Conservation (phyloP, 2,329 filamentous ascomycete species). For the Colletotrichum sp. region DNA sequence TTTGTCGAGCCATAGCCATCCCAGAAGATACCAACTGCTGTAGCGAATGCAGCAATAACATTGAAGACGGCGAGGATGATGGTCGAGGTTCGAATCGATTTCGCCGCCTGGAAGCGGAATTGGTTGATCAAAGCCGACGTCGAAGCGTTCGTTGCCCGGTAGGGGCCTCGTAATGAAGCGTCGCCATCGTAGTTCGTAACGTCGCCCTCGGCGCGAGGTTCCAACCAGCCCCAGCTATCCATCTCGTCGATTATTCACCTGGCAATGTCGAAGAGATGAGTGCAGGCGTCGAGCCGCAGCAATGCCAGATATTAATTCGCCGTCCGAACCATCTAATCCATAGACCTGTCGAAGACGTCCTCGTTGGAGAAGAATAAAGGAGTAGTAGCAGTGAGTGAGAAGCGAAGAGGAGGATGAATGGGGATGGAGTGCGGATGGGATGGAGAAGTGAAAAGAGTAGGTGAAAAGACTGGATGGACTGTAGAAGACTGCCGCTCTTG, state of each 20-base stretch:
- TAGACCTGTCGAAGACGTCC: slow-evolving; percentile 24
- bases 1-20: slow-evolving; percentile 56
- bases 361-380: neutral
- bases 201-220: slow-evolving; percentile 28
- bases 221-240: slow-evolving; percentile 26
- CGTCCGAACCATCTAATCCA: slow-evolving; percentile 43
- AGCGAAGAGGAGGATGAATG: slow-evolving; percentile 20
- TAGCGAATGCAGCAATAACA: slow-evolving; percentile 60
- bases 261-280: slow-evolving; percentile 23
- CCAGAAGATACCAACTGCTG: slow-evolving; percentile 61
- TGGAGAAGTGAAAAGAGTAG: slow-evolving; percentile 25
- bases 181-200: slow-evolving; percentile 21
- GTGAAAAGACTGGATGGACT: slow-evolving; percentile 23
- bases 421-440: slow-evolving; percentile 25
- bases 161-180: slow-evolving; percentile 31
- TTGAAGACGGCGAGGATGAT: slow-evolving; percentile 68
- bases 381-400: slow-evolving; percentile 12
- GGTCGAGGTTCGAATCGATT: slow-evolving; percentile 65
- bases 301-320: slow-evolving; percentile 22
- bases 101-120: slow-evolving; percentile 57
- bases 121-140: slow-evolving; percentile 56
- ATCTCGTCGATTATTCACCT: slow-evolving; percentile 24
- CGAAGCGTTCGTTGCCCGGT: slow-evolving; percentile 30
- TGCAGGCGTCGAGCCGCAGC: slow-evolving; percentile 42
- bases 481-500: slow-evolving; percentile 15